A percentile compares a stretch with the other conserved stretches of the same genome.
Conservation (phyloP, 306 rosid genomes). For the Luffa acutangula region DNA sequence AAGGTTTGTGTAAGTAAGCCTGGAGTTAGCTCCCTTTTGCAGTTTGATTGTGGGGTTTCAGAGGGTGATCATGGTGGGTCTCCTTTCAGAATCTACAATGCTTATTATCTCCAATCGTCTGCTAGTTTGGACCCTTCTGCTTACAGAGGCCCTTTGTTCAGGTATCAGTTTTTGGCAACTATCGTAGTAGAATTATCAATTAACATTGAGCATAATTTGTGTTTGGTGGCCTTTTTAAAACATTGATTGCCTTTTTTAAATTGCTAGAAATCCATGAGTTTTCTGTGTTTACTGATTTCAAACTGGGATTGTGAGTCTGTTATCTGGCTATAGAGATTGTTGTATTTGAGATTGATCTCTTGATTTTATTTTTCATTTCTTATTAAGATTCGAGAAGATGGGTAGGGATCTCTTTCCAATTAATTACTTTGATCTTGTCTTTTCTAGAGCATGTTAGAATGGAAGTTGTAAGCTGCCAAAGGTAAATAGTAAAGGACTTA, state of each 20-base stretch:
- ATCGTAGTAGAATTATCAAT: neutral
- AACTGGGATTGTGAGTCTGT: neutral
- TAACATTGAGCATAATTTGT: neutral
- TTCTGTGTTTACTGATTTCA: neutral
- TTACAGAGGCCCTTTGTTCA: conserved; percentile 32
- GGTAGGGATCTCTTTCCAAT: neutral
- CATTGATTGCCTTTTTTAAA: neutral
- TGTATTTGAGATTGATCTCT: neutral
- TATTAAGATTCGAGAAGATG: neutral
- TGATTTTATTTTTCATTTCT: neutral
- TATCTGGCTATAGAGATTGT: neutral
- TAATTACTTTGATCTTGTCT: neutral
- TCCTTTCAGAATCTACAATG: conserved; percentile 28
- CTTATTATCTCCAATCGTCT: conserved; percentile 36
- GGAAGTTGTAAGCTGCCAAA: neutral
- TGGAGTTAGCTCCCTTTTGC: conserved; percentile 44
- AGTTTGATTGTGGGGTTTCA: conserved; percentile 49
- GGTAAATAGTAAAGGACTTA: neutral
- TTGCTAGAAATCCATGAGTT: neutral
- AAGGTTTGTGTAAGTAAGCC: conserved; percentile 73
- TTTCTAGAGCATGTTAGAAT: neutral
- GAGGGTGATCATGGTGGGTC: conserved; percentile 23
- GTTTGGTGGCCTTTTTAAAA: neutral
- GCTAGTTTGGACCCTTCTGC: conserved; percentile 7
- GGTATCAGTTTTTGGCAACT: conserved; percentile 13